Conservation (phyloP, 2,329 filamentous ascomycete species). For the Phyllosticta citriasiana region DNA sequence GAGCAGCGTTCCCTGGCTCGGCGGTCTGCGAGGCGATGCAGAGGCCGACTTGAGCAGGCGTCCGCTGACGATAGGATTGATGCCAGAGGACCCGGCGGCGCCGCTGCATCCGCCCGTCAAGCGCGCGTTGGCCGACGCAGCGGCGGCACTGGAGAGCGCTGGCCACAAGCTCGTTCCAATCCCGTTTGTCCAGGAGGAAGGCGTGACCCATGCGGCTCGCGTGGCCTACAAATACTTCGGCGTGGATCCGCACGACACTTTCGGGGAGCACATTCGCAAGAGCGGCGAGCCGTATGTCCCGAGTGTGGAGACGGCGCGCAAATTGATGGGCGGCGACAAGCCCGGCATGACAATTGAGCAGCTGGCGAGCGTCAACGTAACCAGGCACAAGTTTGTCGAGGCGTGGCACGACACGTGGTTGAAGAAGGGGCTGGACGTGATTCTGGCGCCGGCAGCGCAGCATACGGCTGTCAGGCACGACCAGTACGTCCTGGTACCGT, state of each 20-base stretch:
- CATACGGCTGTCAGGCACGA: constrained; percentile 37
- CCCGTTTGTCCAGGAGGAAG: neutral
- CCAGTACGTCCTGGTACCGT: constrained; percentile 28
- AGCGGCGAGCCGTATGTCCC: constrained; percentile 2
- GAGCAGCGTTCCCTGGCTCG: constrained; percentile 38
- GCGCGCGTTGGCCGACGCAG: constrained; percentile 35
- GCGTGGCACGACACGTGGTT: constrained; percentile 35
- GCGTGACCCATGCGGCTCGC: neutral
- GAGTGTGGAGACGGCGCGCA: neutral
- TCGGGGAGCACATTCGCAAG: neutral
- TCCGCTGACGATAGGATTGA: constrained; percentile 7
- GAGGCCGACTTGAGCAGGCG: neutral
- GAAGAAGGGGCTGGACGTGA: constrained; percentile 38
- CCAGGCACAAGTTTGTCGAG: constrained; percentile 26
- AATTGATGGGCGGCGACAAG: neutral
- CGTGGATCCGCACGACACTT: constrained; percentile 3
- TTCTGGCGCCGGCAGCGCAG: constrained; percentile 40
- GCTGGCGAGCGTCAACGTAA: constrained; percentile 34
- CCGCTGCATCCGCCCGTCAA: constrained; percentile 4
- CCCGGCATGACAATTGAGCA: constrained; percentile 24
- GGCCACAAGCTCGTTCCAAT: constrained; percentile 36
- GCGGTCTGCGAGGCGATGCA: neutral
- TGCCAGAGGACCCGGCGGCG: constrained; percentile 2
- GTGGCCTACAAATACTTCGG: neutral
- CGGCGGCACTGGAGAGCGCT: constrained; percentile 27